phyloP scores from a whole-genome alignment of 2,329 filamentous ascomycete species.

The Parasarocladium wereldwijsianum region DNA sequence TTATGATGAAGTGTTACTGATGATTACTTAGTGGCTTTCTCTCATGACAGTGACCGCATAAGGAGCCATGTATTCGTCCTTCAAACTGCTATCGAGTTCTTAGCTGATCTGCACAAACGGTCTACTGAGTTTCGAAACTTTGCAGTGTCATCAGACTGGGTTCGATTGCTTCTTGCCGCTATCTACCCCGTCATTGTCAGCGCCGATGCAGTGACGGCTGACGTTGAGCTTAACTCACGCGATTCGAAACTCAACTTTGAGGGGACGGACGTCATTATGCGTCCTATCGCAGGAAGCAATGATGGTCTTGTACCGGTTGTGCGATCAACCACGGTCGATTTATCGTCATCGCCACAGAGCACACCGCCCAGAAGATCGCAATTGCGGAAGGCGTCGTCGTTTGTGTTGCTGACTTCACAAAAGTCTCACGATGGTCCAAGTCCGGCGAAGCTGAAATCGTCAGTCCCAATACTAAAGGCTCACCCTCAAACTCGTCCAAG shows the following conservation, averaged over 20 bases:
- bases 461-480: constrained; percentile 21
- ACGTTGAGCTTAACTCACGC: constrained; percentile 74
- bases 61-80: constrained; percentile 46
- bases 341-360: constrained; percentile 31
- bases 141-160: constrained; percentile 62
- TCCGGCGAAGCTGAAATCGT: constrained; percentile 43
- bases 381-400: constrained; percentile 73
- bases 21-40: constrained; percentile 11
- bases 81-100: constrained; percentile 62
- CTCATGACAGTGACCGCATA: constrained; percentile 31
- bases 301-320: constrained; percentile 56
- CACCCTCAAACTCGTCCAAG: constrained; percentile 25
- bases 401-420: constrained; percentile 70
- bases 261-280: constrained; percentile 70
- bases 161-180: constrained; percentile 62
- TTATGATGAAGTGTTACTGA: not conserved
- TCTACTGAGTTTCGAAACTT: constrained; percentile 75
- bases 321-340: constrained; percentile 47
- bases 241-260: constrained; percentile 74
- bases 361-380: constrained; percentile 40
- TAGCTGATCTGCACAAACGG: constrained; percentile 63
- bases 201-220: constrained; percentile 66
- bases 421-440: constrained; percentile 42
- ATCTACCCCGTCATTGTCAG: constrained; percentile 83
- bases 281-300: constrained; percentile 40